phyloP scores from a whole-genome alignment of 768 basidiomycete genomes.

The Amanita molliuscula region DNA sequence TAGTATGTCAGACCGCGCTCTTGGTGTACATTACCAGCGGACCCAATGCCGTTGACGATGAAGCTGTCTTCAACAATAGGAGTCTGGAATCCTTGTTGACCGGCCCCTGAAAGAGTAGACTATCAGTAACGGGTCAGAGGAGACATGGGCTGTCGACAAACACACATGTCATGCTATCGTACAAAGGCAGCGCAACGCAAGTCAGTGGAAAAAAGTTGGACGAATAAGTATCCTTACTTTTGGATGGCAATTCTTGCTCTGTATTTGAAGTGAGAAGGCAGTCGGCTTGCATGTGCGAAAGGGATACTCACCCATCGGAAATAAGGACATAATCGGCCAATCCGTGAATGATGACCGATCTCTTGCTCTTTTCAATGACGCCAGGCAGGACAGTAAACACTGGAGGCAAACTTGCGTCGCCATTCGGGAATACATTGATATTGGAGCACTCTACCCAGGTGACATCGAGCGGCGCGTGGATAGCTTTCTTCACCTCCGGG shows the following conservation, averaged over 20 bases:
- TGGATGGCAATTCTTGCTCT: slow-evolving; percentile 55
- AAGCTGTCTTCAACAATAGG: slow-evolving; percentile 59
- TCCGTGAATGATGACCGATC: slow-evolving; percentile 63
- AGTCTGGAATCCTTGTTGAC: slow-evolving; percentile 63
- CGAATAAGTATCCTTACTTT: slow-evolving; percentile 30
- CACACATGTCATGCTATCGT: slow-evolving; percentile 33
- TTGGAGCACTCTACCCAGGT: slow-evolving; percentile 57
- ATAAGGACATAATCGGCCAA: slow-evolving; percentile 67
- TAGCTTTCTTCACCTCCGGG: slow-evolving; percentile 54
- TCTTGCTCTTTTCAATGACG: slow-evolving; percentile 66
- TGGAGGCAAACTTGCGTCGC: slow-evolving; percentile 52
- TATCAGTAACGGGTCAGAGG: background rate
- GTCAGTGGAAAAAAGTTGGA: background rate
- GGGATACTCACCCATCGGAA: slow-evolving; percentile 49
- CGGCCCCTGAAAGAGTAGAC: slow-evolving; percentile 31
- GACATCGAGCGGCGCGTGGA: slow-evolving; percentile 57
- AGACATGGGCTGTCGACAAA: background rate
- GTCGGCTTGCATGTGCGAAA: background rate
- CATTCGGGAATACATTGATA: slow-evolving; percentile 47
- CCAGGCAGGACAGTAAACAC: slow-evolving; percentile 57
- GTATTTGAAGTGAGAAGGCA: background rate
- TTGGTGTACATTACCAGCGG: slow-evolving; percentile 51
- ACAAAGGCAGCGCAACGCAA: background rate
- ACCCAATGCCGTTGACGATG: slow-evolving; percentile 63
- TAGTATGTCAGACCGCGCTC: slow-evolving; percentile 62